Evolutionary conservation across 2,329 filamentous ascomycete genomes (phyloP).

Genomic region (Akanthomyces muscarius): DNA sequence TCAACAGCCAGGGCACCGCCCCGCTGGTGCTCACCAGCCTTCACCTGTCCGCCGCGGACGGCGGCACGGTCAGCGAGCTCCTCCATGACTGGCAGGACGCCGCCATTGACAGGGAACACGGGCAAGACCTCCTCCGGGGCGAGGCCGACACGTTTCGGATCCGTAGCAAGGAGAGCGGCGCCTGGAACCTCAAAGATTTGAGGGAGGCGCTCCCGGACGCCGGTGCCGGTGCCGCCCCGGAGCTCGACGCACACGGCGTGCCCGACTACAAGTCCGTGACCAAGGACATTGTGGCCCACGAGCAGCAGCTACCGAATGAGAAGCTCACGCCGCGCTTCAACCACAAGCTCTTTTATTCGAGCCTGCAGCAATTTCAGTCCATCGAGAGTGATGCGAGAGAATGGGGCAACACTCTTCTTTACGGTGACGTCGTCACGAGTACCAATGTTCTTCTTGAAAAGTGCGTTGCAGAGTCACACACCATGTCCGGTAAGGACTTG

Average conservation of each 20-base stretch:
- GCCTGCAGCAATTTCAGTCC: constrained; percentile 62
- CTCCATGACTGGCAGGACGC: constrained; percentile 64
- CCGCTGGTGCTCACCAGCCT: constrained; percentile 77
- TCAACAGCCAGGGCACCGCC: constrained; percentile 63
- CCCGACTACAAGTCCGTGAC: constrained; percentile 69
- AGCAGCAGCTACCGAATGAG: constrained; percentile 59
- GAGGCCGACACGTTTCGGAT: constrained; percentile 81
- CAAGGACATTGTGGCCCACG: constrained; percentile 72
- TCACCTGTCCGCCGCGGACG: constrained; percentile 70
- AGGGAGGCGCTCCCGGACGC: constrained; percentile 45
- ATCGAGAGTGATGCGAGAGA: constrained; percentile 52
- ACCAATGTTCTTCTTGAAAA: constrained; percentile 93
- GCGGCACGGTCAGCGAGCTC: constrained; percentile 62
- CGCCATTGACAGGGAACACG: constrained; percentile 61
- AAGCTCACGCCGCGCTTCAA: constrained; percentile 84
- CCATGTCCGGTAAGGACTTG: constrained; percentile 57
- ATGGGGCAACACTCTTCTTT: constrained; percentile 77
- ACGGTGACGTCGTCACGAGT: constrained; percentile 88
- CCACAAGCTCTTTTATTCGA: constrained; percentile 72
- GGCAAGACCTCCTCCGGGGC: constrained; percentile 69
- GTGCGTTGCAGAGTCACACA: constrained; percentile 37
- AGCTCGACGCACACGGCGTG: constrained; percentile 50
- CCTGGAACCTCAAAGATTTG: constrained; percentile 55
- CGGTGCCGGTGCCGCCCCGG: constrained; percentile 22
- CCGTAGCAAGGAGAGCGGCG: constrained; percentile 56